Percentiles rank a stretch among this genome's conserved stretches.
Evolutionary conservation across 805 yeast species (phyloP).

Genomic region (Candida loeiensis): DNA sequence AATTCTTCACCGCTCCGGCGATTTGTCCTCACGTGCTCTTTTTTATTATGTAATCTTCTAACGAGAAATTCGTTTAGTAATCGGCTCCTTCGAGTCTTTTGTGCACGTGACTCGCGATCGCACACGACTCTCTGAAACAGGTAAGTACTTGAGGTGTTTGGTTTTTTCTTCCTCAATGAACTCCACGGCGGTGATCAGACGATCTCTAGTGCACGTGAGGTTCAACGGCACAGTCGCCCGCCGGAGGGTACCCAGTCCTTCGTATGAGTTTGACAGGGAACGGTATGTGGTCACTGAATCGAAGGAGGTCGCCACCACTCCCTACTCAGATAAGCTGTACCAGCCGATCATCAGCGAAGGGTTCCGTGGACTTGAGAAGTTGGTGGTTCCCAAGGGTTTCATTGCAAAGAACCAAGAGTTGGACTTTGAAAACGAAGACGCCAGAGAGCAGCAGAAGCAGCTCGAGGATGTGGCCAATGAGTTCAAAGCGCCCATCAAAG

Average conservation of each 20-base stretch:
- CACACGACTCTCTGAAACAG: not conserved
- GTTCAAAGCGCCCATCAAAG: slow-evolving; percentile 70
- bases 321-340: slow-evolving; percentile 25
- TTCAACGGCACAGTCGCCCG: slow-evolving; percentile 10
- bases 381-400: slow-evolving; percentile 16
- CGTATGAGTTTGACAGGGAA: slow-evolving; percentile 1
- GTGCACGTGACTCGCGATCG: no score
- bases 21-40: not conserved
- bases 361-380: slow-evolving; percentile 19
- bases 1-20: not conserved
- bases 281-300: slow-evolving; percentile 4
- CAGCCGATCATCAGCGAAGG: slow-evolving; percentile 27
- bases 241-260: not conserved
- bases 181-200: slow-evolving; percentile 9
- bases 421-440: slow-evolving; percentile 9
- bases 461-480: slow-evolving; percentile 49
- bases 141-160: not conserved
- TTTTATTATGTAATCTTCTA: no score
- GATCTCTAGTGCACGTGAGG: slow-evolving; percentile 8
- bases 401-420: slow-evolving; percentile 14
- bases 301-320: slow-evolving; percentile 11
- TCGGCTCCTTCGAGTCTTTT: no score
- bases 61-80: no score
- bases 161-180: not conserved
- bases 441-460: slow-evolving; percentile 24